Conservation (phyloP, 2,329 filamentous ascomycete genomes). For the Monosporascus sp. region DNA sequence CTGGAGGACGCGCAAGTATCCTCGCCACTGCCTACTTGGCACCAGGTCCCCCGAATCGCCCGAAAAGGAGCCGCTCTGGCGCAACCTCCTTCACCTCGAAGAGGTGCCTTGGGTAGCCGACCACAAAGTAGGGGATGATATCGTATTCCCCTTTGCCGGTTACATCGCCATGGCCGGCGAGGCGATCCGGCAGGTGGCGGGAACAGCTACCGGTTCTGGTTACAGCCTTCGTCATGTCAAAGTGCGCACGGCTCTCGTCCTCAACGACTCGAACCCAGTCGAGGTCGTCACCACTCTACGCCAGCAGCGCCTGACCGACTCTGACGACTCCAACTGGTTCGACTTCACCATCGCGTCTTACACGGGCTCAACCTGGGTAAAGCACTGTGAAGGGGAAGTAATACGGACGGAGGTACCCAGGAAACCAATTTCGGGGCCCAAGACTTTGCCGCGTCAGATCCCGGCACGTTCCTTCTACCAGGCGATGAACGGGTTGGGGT, state of each 20-base stretch:
- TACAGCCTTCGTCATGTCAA: constrained; percentile 24
- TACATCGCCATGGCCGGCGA: constrained; percentile 19
- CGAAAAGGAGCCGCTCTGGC: constrained; percentile 4
- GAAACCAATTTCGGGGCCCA: constrained; percentile 2
- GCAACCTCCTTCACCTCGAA: constrained; percentile 4
- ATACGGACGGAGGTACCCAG: constrained; percentile 5
- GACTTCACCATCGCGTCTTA: constrained; percentile 27
- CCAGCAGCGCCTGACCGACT: constrained; percentile 16
- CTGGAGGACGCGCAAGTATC: not conserved
- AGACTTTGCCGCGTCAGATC: constrained; percentile 15
- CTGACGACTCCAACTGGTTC: constrained; percentile 22
- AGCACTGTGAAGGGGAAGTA: constrained; percentile 22
- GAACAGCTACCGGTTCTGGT: constrained; percentile 4
- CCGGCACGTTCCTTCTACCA: constrained; percentile 19
- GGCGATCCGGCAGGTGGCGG: constrained; percentile 2
- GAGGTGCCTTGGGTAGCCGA: constrained; percentile 34
- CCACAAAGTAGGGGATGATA: constrained; percentile 35
- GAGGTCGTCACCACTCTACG: constrained; percentile 29
- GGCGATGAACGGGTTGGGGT: constrained; percentile 20
- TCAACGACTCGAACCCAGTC: constrained; percentile 20
- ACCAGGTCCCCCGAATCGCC: not conserved
- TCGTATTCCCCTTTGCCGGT: constrained; percentile 32
- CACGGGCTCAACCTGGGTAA: constrained; percentile 20
- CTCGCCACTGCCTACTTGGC: not conserved
- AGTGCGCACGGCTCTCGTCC: constrained; percentile 24